Base-by-base conservation (phyloP, 2,329 filamentous ascomycete genomes). In the Anisogramma anomala region DNA sequence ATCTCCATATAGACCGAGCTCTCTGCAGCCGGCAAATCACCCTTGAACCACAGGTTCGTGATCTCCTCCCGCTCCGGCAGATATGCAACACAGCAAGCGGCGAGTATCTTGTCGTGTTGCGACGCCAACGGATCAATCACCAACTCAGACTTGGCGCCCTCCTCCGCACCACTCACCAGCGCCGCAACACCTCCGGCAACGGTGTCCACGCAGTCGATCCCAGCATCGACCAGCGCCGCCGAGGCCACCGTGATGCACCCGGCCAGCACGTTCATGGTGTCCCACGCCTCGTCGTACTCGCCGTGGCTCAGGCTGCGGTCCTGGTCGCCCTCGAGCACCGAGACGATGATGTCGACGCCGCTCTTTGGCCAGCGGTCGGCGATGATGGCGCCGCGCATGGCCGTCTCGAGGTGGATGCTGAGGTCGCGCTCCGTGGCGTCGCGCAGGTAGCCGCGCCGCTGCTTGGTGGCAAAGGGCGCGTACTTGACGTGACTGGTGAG, bases 321-420 rank as follows among this genome's bases (percentile, higher is more conserved):
- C 57, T 95, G 85, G 55, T 96, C 91, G 3, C 86, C 89, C 63
- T 98, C 91, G 14, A 98, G 69, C 36, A 98, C 79, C 0, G 87
- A 95, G 36, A 98, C 78, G 14, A 94, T 81, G 30, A 98, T 80
- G 58, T 98, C 91, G n/a, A 94, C 80, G 33, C 86, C 88, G 58
- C 86, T 94, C 68, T 98, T 98, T n/a, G 91, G 91, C 85, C 89
- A 98, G 43, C 89, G 72, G 58, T 95, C 88, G 11, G 86, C 87
- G 55, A 96, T 89, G 37, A 96, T 79, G 6, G 86, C 84, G 1
- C 89, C 89, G 25, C 87, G 76, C 37, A 98, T 69, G 19, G 91
- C 88, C 13, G 86, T 89, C 61, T 96, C 88, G 3, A 98, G 68
- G 58, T 96, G 89, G 9, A 88, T 82, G 10, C 85, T 85, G 2